A percentile compares a stretch with the other conserved stretches of the same genome.
Evolutionary conservation across 257 asterid genomes (phyloP).

Genomic region (Fraxinus pennsylvanica): DNA sequence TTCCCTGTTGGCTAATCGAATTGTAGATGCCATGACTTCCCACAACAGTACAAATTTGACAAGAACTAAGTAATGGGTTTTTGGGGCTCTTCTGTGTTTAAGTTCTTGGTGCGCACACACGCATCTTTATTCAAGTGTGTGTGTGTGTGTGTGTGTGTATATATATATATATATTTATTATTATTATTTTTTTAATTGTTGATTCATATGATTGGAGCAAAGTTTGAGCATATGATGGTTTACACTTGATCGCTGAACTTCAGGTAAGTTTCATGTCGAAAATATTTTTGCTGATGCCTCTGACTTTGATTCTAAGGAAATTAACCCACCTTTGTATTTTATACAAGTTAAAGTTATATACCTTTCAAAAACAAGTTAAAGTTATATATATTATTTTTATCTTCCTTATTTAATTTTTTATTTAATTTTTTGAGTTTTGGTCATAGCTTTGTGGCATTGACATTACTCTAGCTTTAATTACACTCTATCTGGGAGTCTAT

Average conservation of each 20-base stretch:
- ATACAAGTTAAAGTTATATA: neutral
- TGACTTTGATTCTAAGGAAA: constrained; percentile 29
- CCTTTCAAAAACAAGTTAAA: neutral
- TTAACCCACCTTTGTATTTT: constrained; percentile 5
- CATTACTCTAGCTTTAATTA: neutral
- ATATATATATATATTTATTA: neutral
- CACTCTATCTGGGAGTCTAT: neutral
- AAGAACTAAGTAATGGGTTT: constrained; percentile 1
- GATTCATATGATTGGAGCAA: constrained; percentile 27
- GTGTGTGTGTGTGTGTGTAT: neutral
- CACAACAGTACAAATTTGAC: constrained; percentile 25
- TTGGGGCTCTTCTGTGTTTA: constrained; percentile 3
- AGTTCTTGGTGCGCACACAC: neutral
- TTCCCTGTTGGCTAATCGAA: neutral
- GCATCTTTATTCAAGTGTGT: neutral
- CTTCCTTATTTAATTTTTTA: neutral
- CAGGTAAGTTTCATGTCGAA: constrained; percentile 83
- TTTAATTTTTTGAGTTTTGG: neutral
- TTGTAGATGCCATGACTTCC: constrained; percentile 59
- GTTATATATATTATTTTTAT: neutral
- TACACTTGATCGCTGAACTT: constrained; percentile 97
- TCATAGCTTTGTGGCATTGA: neutral
- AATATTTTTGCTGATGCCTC: constrained; percentile 69
- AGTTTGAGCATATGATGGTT: constrained; percentile 74
- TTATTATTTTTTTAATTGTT: neutral